Percentiles rank a stretch among this genome's conserved stretches.
Conservation (phyloP, 179 eudicot genomes). For the Camellia oleifera region DNA sequence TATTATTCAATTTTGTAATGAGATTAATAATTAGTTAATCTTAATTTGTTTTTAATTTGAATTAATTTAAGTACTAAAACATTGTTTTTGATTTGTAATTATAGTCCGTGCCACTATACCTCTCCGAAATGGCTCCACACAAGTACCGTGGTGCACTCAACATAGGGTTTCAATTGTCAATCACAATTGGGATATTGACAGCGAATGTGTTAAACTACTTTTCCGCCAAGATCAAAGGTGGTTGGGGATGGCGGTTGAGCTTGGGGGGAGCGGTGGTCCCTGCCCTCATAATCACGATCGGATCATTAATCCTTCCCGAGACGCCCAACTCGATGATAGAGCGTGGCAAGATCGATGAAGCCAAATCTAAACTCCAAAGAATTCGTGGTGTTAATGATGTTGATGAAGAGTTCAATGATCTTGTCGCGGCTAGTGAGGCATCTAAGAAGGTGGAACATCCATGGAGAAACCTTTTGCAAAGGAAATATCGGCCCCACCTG, state of each 20-base stretch:
- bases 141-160: conserved; percentile 57
- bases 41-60: too few relatives aligned
- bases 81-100: background rate
- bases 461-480: conserved; percentile 21
- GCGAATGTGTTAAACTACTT: conserved; percentile 56
- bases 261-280: conserved; percentile 33
- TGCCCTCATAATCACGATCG: conserved; percentile 27
- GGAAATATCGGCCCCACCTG: conserved; percentile 27
- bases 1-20: background rate
- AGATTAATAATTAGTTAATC: background rate
- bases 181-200: conserved; percentile 49
- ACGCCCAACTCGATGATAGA: conserved; percentile 35
- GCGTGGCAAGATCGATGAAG: conserved; percentile 23
- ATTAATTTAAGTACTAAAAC: background rate
- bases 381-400: conserved; percentile 23
- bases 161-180: conserved; percentile 57
- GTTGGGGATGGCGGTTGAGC: conserved; percentile 34
- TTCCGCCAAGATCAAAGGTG: conserved; percentile 41
- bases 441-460: conserved; percentile 29
- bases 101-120: conserved; percentile 62
- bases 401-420: conserved; percentile 25
- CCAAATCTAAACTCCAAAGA: conserved; percentile 14
- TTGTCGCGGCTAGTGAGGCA: conserved; percentile 19
- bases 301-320: conserved; percentile 26
- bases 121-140: conserved; percentile 64